These are phyloP conservation scores for Gossypioides kirkii DNA, from an alignment of 345 rosid genomes.

Conservation along the genomic window DNA sequence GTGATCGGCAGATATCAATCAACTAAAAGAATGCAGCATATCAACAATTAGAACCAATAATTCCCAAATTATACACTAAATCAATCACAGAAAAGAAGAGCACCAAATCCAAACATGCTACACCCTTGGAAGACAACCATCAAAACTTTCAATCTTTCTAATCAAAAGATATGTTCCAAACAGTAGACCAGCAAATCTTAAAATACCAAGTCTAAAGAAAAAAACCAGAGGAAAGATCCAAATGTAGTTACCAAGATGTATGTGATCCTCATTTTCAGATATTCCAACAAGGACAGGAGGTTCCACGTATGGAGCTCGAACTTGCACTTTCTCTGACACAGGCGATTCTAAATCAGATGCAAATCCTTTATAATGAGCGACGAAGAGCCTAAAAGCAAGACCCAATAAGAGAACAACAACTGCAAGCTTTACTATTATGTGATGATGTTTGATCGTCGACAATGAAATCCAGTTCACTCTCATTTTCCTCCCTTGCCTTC, in stretches of 20 bases:
- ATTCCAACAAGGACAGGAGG: slow-evolving; percentile 6
- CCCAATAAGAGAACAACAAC: slow-evolving; percentile 43
- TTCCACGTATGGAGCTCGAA: background rate
- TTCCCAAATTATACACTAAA: background rate
- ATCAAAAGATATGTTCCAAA: background rate
- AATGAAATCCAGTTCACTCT: slow-evolving; percentile 39
- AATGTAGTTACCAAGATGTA: slow-evolving; percentile 38
- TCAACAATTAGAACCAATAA: background rate
- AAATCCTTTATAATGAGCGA: slow-evolving; percentile 32
- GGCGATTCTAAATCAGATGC: slow-evolving; percentile 26
- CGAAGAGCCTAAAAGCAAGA: slow-evolving; percentile 56
- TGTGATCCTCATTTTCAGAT: slow-evolving; percentile 46
- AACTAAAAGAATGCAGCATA: background rate
- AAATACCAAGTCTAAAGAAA: background rate
- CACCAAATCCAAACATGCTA: background rate
- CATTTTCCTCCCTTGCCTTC: slow-evolving; percentile 28
- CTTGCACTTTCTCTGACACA: slow-evolving; percentile 19
- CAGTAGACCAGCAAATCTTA: slow-evolving; percentile 24
- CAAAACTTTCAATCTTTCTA: slow-evolving; percentile 9
- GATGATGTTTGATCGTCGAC: slow-evolving; percentile 37
- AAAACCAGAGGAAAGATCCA: background rate
- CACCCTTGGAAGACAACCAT: background rate
- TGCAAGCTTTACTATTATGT: slow-evolving; percentile 46
- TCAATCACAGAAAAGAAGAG: no score
- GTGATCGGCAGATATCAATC: background rate